These are phyloP conservation scores for Arthroderma sp. DNA, from an alignment of 2,329 filamentous ascomycete genomes.

Conservation along the genomic window DNA sequence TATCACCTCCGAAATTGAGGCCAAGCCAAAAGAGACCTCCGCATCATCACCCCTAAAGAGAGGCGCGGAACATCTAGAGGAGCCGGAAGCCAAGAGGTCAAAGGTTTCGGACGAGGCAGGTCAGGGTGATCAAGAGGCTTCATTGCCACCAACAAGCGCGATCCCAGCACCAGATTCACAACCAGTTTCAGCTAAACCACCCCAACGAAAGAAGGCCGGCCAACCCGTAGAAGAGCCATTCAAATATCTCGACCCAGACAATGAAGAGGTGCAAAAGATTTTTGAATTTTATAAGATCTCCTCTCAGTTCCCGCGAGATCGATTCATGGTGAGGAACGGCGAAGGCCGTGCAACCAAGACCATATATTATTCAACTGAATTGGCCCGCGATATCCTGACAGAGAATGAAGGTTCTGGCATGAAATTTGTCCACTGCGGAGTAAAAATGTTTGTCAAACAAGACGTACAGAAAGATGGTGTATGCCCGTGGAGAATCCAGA, in stretches of 20 bases:
- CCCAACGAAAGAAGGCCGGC: slow-evolving; percentile 21
- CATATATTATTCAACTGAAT: slow-evolving; percentile 84
- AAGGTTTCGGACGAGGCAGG: slow-evolving; percentile 25
- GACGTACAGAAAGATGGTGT: slow-evolving; percentile 76
- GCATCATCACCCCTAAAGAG: slow-evolving; percentile 18
- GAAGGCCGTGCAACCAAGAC: slow-evolving; percentile 79
- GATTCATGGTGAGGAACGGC: slow-evolving; percentile 93
- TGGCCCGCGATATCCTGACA: slow-evolving; percentile 72
- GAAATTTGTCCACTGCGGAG: slow-evolving; percentile 91
- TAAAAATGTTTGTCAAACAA: slow-evolving; percentile 99
- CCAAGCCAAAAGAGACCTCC: not conserved
- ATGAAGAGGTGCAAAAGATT: slow-evolving; percentile 65
- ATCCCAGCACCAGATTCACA: slow-evolving; percentile 1
- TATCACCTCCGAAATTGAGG: not conserved
- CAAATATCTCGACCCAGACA: slow-evolving; percentile 67
- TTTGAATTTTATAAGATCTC: slow-evolving; percentile 77
- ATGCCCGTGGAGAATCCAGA: slow-evolving; percentile 90
- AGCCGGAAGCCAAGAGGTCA: slow-evolving; percentile 25
- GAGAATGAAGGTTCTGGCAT: slow-evolving; percentile 83
- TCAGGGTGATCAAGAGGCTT: slow-evolving; percentile 8
- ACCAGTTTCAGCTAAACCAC: slow-evolving; percentile 7
- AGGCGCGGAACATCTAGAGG: slow-evolving; percentile 18
- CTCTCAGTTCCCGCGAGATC: slow-evolving; percentile 69
- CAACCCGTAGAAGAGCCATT: slow-evolving; percentile 77
- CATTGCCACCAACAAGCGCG: slow-evolving; percentile 6